Conservation (phyloP, 139 green algal genomes). For the Chlorella sorokiniana region DNA sequence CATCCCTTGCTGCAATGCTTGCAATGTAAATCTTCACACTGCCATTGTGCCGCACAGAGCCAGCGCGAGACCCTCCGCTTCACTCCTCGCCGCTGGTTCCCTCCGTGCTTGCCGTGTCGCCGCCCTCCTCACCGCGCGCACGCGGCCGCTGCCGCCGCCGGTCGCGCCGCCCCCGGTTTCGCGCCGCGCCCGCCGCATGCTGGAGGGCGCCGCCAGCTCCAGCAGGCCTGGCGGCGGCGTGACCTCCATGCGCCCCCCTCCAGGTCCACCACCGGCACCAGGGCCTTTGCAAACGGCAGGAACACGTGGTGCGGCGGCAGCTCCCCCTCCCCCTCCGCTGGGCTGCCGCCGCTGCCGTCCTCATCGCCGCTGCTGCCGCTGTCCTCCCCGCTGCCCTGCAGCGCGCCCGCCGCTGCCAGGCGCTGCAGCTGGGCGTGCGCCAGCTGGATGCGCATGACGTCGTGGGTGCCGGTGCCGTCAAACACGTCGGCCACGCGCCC, state of each 20-base stretch:
- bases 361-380: neutral
- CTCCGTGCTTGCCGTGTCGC: neutral
- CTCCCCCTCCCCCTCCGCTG: neutral
- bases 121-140: neutral
- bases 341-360: neutral
- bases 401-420: neutral
- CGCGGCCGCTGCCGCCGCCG: neutral
- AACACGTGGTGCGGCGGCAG: constrained; percentile 26
- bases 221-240: constrained; percentile 48
- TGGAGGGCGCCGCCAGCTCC: constrained; percentile 37
- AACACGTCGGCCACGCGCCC: constrained; percentile 49
- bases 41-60: too few relatives aligned
- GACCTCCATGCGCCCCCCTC: constrained; percentile 25
- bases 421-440: constrained; percentile 5
- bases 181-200: neutral
- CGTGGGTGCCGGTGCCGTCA: constrained; percentile 56
- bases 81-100: too few relatives aligned
- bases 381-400: neutral
- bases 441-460: constrained; percentile 51
- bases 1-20: too few relatives aligned
- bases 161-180: constrained; percentile 23
- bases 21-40: too few relatives aligned
- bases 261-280: constrained; percentile 53
- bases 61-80: too few relatives aligned
- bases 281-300: constrained; percentile 55